Percentiles rank a stretch among this genome's conserved stretches.
phyloP scores from a whole-genome alignment of 1,284 basidiomycete species.

The Pyrrhoderma noxium region DNA sequence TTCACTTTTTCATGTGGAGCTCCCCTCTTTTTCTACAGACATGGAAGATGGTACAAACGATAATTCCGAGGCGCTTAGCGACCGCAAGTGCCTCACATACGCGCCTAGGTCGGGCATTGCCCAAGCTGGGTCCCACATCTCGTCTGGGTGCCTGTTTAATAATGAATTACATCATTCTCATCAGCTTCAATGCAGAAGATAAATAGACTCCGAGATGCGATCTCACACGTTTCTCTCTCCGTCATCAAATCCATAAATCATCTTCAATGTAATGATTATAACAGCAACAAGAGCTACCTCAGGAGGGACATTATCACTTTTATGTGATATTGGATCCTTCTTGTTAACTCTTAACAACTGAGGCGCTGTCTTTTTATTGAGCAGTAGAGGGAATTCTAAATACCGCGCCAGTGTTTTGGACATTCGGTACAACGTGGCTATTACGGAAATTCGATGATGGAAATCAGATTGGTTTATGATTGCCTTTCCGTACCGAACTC shows the following conservation, averaged over 20 bases:
- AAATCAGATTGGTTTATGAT: not conserved
- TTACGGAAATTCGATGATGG: not conserved
- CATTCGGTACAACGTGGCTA: conserved; percentile 58
- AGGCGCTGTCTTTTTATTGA: conserved; percentile 50
- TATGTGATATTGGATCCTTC: conserved; percentile 41
- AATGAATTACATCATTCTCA: not conserved
- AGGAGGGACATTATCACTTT: conserved; percentile 59
- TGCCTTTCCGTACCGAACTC: not conserved
- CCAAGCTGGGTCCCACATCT: conserved; percentile 49
- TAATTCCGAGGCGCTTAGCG: conserved; percentile 30
- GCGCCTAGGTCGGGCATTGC: conserved; percentile 51
- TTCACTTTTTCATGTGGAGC: not conserved
- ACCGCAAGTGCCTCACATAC: conserved; percentile 43
- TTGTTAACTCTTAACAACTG: conserved; percentile 30
- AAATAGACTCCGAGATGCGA: not conserved
- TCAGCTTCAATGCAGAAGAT: not conserved
- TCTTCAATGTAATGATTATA: conserved; percentile 68
- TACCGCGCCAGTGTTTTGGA: conserved; percentile 51
- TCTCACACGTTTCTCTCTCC: conserved; percentile 4
- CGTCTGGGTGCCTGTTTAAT: conserved; percentile 38
- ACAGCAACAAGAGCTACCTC: conserved; percentile 66
- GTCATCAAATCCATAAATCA: conserved; percentile 82
- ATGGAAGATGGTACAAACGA: not conserved
- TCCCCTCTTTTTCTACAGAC: not conserved
- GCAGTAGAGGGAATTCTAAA: conserved; percentile 51